Evolutionary conservation across 2,329 filamentous ascomycete genomes (phyloP), one percentile per base, ranked within the genome.

Genomic region (Apiospora aurea): DNA sequence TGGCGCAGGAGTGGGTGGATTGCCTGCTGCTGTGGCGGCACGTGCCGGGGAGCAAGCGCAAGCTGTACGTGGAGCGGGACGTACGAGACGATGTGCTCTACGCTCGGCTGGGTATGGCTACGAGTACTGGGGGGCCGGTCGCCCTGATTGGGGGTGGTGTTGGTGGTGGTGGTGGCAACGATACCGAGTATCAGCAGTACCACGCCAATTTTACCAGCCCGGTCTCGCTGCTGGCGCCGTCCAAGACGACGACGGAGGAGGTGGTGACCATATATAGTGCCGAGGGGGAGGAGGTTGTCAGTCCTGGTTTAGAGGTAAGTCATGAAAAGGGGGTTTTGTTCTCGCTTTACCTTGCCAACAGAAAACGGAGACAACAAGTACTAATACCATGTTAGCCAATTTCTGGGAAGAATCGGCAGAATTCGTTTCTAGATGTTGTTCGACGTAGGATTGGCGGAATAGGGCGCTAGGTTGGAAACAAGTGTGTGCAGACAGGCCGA

Each of bases 61-160:
- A 64, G 57, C 57, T 64, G 29, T 64, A 64, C 18, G 16, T 64
- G 2, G 57, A 64, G 57, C 57, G 57, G 18, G 57, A 64, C 57
- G 57, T 64, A 10, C 18, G 57, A 18, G 57, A 64, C 57, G 57
- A 64, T 8, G 57, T 64, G 57, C 57, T 64, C 18, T 8, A 64
- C 34, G 29, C 57, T n/a, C 57, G 57, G 57, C 21, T 64, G 57
- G 57, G 34, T 3, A 41, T 41, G 16, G n/a, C 46, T 43, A 43
- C 8, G 8, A 14, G 2, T 43, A 43, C 41, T 13, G 41, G 41
- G 41, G 41, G 41, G 41, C 2, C 8, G 41, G 41, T 8, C 41
- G 41, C 8, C 41, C 13, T 41, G 18, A 2, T 21, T 6, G 16
- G 8, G 16, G 46, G 2, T n/a, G 46, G 46, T 13, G 46, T 1